A percentile compares a stretch with the other conserved stretches of the same genome.
Evolutionary conservation across 208 protist species (phyloP).

Genomic region (Novymonas esmeraldas): DNA sequence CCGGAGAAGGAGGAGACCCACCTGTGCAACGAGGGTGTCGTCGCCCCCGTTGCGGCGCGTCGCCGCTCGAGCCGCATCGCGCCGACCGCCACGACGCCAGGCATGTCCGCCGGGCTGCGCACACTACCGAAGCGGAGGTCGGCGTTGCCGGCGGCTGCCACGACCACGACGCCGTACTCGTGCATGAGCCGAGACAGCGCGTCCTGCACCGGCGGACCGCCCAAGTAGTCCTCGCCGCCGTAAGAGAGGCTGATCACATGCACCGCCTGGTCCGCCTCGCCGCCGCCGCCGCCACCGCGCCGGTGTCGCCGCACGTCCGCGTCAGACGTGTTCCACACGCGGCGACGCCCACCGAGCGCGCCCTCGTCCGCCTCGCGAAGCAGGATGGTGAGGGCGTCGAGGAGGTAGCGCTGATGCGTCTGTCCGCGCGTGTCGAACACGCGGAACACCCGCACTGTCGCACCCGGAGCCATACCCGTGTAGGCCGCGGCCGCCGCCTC

Average conservation of each 20-base stretch:
- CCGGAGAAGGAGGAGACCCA: constrained; percentile 91
- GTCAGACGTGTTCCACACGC: not conserved
- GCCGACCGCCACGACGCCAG: constrained; percentile 96
- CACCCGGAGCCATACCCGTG: constrained; percentile 93
- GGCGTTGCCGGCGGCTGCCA: constrained; percentile 97
- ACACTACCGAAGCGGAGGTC: constrained; percentile 94
- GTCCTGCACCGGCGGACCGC: constrained; percentile 60
- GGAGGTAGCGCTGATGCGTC: constrained; percentile 94
- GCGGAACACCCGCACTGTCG: constrained; percentile 90
- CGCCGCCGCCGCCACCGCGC: too few species aligned
- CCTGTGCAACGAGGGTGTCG: not conserved
- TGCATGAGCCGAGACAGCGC: constrained; percentile 65
- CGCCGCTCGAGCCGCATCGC: constrained; percentile 27
- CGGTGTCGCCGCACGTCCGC: not conserved
- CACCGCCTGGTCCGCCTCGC: constrained; percentile 33
- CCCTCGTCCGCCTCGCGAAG: constrained; percentile 18
- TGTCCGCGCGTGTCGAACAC: constrained; percentile 92
- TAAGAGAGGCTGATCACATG: constrained; percentile 96
- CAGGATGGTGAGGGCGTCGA: constrained; percentile 88
- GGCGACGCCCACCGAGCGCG: not conserved
- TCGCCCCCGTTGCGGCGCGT: not conserved
- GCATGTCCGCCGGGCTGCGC: constrained; percentile 96
- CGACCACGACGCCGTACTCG: constrained; percentile 91
- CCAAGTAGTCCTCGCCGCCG: constrained; percentile 96
- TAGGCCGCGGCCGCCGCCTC: too few species aligned